Percentiles rank a stretch among this genome's conserved stretches.
Evolutionary conservation across 306 rosid genomes (phyloP).

Genomic region (cucumber (Cucumis sativus)): Cucumber_9930_V3 NC_026657.2:32127501-32128000

Average conservation of each 20-base stretch:
- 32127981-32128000: background rate
- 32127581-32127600: constrained; percentile 24
- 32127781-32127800: background rate
- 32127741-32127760: background rate
- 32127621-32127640: constrained; percentile 17
- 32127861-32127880: background rate
- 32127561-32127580: constrained; percentile 39
- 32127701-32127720: background rate
- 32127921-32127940: background rate
- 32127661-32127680: background rate
- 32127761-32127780: background rate
- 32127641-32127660: constrained; percentile 40
- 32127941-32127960: background rate
- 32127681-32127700: background rate
- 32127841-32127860: background rate
- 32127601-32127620: constrained; percentile 34
- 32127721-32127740: background rate
- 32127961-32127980: background rate
- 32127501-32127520: constrained; percentile 23
- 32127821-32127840: background rate
- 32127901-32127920: background rate
- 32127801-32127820: background rate
- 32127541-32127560: constrained; percentile 44
- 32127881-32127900: background rate
- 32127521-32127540: constrained; percentile 29